phyloP scores from a whole-genome alignment of 106 monocot genomes.

The Acorus gramineus region DNA sequence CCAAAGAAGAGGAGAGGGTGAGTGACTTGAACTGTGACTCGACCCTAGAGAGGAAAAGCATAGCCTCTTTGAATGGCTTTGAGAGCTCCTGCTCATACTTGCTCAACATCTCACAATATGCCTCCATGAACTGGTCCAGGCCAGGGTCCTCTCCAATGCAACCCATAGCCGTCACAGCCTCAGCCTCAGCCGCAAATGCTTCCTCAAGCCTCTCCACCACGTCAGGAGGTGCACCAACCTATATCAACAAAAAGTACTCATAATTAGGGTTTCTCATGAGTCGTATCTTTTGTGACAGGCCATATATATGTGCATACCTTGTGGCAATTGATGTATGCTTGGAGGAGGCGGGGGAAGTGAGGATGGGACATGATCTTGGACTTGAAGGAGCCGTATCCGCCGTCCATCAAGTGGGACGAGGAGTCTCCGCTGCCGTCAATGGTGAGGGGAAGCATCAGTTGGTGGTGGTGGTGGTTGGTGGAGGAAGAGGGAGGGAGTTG shows the following conservation, averaged over 20 bases:
- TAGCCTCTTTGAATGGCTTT: slow-evolving; percentile 67
- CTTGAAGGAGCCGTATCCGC: slow-evolving; percentile 23
- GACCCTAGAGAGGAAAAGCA: slow-evolving; percentile 54
- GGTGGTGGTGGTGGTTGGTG: not conserved
- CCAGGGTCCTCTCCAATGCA: slow-evolving; percentile 45
- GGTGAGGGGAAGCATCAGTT: not conserved
- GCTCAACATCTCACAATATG: slow-evolving; percentile 71
- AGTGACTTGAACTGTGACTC: slow-evolving; percentile 70
- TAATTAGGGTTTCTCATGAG: slow-evolving; percentile 9
- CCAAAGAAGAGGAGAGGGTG: slow-evolving; percentile 23
- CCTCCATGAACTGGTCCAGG: slow-evolving; percentile 78
- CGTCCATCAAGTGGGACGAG: not conserved
- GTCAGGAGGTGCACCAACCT: slow-evolving; percentile 66
- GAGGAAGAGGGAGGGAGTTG: not conserved
- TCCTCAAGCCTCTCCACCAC: slow-evolving; percentile 66
- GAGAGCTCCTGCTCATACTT: slow-evolving; percentile 73
- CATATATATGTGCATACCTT: slow-evolving; percentile 23
- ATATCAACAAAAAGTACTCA: not conserved
- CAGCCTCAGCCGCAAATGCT: slow-evolving; percentile 19
- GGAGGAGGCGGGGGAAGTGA: slow-evolving; percentile 55
- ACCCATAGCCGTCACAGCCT: not conserved
- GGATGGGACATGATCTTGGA: slow-evolving; percentile 76
- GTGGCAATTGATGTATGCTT: slow-evolving; percentile 61
- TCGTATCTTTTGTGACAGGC: not conserved
- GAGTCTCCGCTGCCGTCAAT: not conserved